Conservation (phyloP, 345 rosid genomes). For the Excoecaria cochinchinensis region DNA sequence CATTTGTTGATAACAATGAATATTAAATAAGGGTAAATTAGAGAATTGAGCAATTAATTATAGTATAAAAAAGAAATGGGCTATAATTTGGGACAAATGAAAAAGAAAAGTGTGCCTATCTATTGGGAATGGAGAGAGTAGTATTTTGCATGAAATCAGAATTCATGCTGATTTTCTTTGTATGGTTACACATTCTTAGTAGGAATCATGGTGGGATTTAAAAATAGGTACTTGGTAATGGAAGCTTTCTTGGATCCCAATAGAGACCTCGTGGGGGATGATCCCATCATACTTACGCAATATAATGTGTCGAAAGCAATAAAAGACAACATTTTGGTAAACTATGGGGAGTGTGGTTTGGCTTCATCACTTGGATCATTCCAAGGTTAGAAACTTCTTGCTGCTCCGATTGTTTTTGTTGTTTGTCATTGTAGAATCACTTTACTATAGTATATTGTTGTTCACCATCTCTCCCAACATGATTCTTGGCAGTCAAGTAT, state of each 20-base stretch:
- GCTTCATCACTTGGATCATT: conserved; percentile 65
- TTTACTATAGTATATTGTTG: background rate
- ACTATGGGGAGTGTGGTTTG: conserved; percentile 75
- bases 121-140: too few relatives aligned
- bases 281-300: conserved; percentile 64
- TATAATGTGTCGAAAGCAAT: conserved; percentile 60
- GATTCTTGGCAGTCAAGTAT: conserved; percentile 55
- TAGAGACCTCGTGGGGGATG: conserved; percentile 45
- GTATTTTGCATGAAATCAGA: background rate
- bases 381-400: conserved; percentile 35
- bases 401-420: background rate
- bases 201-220: conserved; percentile 64
- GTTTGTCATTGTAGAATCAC: background rate
- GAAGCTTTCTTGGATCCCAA: conserved; percentile 75
- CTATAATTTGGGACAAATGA: too few relatives aligned
- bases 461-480: background rate
- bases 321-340: conserved; percentile 60
- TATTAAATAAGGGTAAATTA: too few relatives aligned
- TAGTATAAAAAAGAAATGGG: too few relatives aligned
- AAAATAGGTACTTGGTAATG: conserved; percentile 72
- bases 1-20: too few relatives aligned
- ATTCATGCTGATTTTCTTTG: conserved; percentile 1
- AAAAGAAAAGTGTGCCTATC: too few relatives aligned
- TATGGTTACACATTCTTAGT: background rate
- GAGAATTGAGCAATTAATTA: too few relatives aligned